A percentile compares a stretch with the other conserved stretches of the same genome.
phyloP scores from a whole-genome alignment of 352 stramenopile genomes.

The Phytophthora chlamydospora region DNA sequence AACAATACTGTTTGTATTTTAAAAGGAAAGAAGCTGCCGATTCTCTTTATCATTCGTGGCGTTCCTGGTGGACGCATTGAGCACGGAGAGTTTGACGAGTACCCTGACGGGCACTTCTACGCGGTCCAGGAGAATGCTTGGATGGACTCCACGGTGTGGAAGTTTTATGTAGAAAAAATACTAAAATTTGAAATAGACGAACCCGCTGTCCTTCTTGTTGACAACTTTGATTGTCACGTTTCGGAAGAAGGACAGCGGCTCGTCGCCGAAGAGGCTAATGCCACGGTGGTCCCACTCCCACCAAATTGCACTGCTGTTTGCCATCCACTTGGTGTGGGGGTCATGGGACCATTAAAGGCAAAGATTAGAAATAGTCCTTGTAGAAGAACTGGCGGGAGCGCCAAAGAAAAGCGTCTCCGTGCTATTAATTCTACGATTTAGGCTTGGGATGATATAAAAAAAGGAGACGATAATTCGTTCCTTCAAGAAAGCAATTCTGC shows the following conservation, averaged over 20 bases:
- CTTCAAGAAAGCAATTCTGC: constrained; percentile 5
- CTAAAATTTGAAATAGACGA: constrained; percentile 16
- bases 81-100: not conserved
- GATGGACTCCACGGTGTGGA: constrained; percentile 3
- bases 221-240: not conserved
- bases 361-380: not conserved
- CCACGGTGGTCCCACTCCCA: too few species aligned
- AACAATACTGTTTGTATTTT: too few species aligned
- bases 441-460: not conserved
- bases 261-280: too few species aligned
- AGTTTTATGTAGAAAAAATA: constrained; percentile 10
- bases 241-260: too few species aligned
- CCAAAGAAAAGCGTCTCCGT: not conserved
- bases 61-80: too few species aligned
- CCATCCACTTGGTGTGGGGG: constrained; percentile 21
- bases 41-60: too few species aligned
- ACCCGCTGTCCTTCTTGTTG: constrained; percentile 1
- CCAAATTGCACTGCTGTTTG: constrained; percentile 15
- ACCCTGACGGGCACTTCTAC: not conserved
- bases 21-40: not conserved
- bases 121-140: constrained; percentile 1
- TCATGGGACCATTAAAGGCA: constrained; percentile 11
- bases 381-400: not conserved
- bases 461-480: constrained; percentile 5
- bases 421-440: not conserved